Conservation (phyloP, 2,329 filamentous ascomycete species). For the Sordariomycetes sp. region DNA sequence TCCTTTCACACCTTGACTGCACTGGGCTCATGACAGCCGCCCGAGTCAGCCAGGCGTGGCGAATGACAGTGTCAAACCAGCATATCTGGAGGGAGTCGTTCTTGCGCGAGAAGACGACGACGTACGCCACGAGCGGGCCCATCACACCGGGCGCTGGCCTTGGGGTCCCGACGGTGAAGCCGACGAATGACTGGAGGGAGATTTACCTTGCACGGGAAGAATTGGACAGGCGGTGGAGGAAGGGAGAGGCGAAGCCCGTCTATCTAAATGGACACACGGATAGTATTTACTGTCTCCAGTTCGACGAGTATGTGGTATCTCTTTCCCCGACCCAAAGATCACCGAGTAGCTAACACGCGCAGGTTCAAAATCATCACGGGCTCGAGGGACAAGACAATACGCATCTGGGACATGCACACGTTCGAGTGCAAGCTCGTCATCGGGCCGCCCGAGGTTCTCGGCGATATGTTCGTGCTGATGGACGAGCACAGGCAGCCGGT, state of each 20-base stretch:
- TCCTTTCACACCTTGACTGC: slow-evolving; percentile 43
- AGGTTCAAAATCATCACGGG: slow-evolving; percentile 93
- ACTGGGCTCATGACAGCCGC: slow-evolving; percentile 32
- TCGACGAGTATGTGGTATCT: slow-evolving; percentile 65
- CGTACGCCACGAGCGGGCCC: slow-evolving; percentile 42
- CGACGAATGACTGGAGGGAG: slow-evolving; percentile 69
- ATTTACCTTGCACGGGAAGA: slow-evolving; percentile 69
- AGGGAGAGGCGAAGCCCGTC: slow-evolving; percentile 64
- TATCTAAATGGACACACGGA: slow-evolving; percentile 91
- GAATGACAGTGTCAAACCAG: slow-evolving; percentile 30
- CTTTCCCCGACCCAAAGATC: background rate
- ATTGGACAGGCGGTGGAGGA: slow-evolving; percentile 68
- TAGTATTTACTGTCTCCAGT: slow-evolving; percentile 95
- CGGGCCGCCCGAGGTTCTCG: slow-evolving; percentile 57
- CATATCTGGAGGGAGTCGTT: slow-evolving; percentile 54
- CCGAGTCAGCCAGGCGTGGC: slow-evolving; percentile 38
- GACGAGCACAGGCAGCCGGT: slow-evolving; percentile 34
- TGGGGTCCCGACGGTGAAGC: slow-evolving; percentile 40
- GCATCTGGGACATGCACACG: slow-evolving; percentile 89
- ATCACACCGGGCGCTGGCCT: slow-evolving; percentile 39
- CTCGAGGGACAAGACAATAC: slow-evolving; percentile 87
- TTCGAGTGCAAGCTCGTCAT: slow-evolving; percentile 78
- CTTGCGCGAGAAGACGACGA: slow-evolving; percentile 43
- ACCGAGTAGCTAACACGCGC: slow-evolving; percentile 18
- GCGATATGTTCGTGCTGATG: slow-evolving; percentile 33